Base-by-base conservation (phyloP, 148 eudicot species). In the Cornus florida region DNA sequence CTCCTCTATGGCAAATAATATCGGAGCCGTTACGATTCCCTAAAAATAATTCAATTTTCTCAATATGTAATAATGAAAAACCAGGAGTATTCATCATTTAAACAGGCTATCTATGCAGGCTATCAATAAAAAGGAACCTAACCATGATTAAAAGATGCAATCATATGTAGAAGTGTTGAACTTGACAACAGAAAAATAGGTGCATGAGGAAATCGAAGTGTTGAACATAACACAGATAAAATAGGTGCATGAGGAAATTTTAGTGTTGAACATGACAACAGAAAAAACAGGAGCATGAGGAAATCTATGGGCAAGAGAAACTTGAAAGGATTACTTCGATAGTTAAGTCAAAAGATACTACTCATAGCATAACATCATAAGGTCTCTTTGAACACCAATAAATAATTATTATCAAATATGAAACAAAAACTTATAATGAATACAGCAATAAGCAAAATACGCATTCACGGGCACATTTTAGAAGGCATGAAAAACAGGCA, bases 11-110 rank as follows among this genome's bases (percentile, higher is more conserved):
- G 99, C 99, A 85, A 88, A 95, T 77, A 95, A 83, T 69, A 93
- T 83, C 43, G 99, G 97, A 70, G 99, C 97, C 14, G 99, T 95
- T 20, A 95, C 85, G 59, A 95, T 93, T 69, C 99, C 97, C 97
- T 93, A 59, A 78, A 73, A 73, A 71, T 70, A 71, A 79, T 32
- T 69, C 53, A 43, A 76, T 16, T 76, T 46, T 69, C 11, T 62
- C 22, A 14, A 39, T 16, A n/a, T 43, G 28, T 14, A 41, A 33
- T 56, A 16, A 6, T 0, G 28, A 70, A 72, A 38, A 35, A 11
- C 69, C 62, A 70, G 28, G 33, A 9, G 69, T 9, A 33, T 62
- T 60, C 70, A 56, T 78, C 74, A 19, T 35, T 23, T 7, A 62
- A 1, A 41, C 48, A 66, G n/a, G 39, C 38, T 23, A 39, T 23